Evolutionary conservation across 140 eudicot genomes (phyloP).

Genomic region (Bidens hawaiensis): DNA sequence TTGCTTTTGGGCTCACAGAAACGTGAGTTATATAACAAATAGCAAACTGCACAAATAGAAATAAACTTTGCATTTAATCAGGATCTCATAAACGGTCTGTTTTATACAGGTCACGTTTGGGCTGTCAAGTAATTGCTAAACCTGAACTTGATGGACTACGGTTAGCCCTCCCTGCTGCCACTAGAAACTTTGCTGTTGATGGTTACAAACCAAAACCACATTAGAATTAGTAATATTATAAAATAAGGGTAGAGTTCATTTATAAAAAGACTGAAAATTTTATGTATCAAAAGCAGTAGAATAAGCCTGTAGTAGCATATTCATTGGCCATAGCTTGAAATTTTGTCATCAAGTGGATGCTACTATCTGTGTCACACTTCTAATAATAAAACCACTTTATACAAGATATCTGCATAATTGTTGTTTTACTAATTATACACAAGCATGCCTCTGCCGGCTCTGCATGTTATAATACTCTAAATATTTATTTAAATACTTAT

Average conservation of each 20-base stretch:
- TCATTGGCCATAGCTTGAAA: not conserved
- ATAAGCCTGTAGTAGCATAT: not conserved
- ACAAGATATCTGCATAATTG: not conserved
- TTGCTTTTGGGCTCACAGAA: conserved; percentile 89
- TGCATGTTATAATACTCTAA: not conserved
- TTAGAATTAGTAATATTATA: conserved; percentile 17
- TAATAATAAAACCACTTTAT: not conserved
- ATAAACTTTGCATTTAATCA: not conserved
- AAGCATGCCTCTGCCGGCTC: not conserved
- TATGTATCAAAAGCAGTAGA: not conserved
- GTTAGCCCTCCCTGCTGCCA: conserved; percentile 78
- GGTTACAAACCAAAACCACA: conserved; percentile 92
- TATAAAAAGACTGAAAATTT: not conserved
- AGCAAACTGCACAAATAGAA: not conserved
- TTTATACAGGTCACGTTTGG: conserved; percentile 71
- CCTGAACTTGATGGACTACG: conserved; percentile 93
- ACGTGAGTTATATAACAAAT: conserved; percentile 36
- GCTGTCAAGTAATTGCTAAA: conserved; percentile 78
- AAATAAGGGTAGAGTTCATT: not conserved
- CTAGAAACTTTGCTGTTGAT: conserved; percentile 91
- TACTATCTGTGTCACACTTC: not conserved
- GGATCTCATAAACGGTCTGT: conserved; percentile 7
- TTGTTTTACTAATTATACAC: not conserved
- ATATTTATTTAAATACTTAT: not conserved
- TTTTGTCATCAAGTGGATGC: not conserved